A percentile compares a stretch with the other conserved stretches of the same genome.
phyloP scores from a whole-genome alignment of 2,329 filamentous ascomycete species.

The Stagonosporopsis chrysanthemi region DNA sequence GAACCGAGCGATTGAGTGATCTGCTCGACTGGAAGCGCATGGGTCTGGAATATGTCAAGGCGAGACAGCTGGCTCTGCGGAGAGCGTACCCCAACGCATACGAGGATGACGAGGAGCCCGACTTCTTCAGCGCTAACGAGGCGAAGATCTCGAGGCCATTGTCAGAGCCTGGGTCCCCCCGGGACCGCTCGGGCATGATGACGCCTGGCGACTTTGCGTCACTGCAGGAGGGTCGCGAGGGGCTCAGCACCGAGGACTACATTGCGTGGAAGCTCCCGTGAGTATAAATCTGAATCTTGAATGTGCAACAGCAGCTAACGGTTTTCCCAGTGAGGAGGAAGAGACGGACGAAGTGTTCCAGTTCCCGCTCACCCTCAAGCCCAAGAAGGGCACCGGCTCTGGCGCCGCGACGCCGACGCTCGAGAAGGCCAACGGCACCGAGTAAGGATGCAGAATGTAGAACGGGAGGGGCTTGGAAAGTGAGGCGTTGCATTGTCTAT shows the following conservation, averaged over 20 bases:
- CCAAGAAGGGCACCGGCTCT: conserved; percentile 50
- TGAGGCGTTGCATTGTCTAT: conserved; percentile 15
- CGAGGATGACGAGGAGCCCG: conserved; percentile 76
- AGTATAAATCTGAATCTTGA: conserved; percentile 56
- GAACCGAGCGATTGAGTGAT: conserved; percentile 93
- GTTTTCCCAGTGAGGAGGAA: conserved; percentile 72
- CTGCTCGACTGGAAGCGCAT: conserved; percentile 98
- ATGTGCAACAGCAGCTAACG: conserved; percentile 39
- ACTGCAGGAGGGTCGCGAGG: conserved; percentile 91
- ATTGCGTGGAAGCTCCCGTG: conserved; percentile 98
- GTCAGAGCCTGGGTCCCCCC: conserved; percentile 90
- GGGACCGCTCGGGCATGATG: conserved; percentile 96
- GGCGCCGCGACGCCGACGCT: conserved; percentile 43
- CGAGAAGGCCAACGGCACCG: conserved; percentile 40
- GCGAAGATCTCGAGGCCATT: conserved; percentile 95
- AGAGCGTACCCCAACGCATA: conserved; percentile 92
- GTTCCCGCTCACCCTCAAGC: conserved; percentile 72
- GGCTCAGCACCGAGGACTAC: conserved; percentile 94
- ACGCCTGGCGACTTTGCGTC: conserved; percentile 98
- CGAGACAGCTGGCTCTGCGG: conserved; percentile 87
- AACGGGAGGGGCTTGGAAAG: background rate
- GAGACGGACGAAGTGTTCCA: conserved; percentile 85
- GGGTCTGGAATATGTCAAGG: conserved; percentile 99
- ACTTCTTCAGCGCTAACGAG: conserved; percentile 91
- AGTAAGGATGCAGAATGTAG: conserved; percentile 17